Percentiles rank a stretch among this genome's conserved stretches.
Evolutionary conservation across 192 early-diverging fungal genomes (phyloP).

Genomic region (Allomyces javanicus): DNA sequence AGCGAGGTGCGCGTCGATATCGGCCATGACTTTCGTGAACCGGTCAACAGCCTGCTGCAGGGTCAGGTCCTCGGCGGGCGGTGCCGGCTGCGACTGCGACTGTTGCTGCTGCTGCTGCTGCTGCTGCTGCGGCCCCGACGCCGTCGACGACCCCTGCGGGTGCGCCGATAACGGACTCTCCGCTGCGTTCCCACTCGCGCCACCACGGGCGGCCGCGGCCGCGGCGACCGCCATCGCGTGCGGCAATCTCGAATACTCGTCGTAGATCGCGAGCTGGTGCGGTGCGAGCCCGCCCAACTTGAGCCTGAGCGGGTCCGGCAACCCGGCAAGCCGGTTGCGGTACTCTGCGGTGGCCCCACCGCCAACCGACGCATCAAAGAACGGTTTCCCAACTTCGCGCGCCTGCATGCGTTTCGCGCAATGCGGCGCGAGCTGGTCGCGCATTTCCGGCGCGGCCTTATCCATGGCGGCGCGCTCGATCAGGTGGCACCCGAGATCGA

Average conservation of each 20-base stretch:
- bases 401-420: constrained; percentile 65
- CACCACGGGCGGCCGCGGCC: constrained; percentile 12
- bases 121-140: constrained; percentile 11
- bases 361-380: constrained; percentile 67
- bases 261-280: constrained; percentile 65
- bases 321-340: constrained; percentile 14
- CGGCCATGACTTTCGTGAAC: constrained; percentile 35
- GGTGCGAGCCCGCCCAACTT: constrained; percentile 60
- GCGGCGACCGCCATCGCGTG: too few relatives aligned
- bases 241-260: constrained; percentile 35
- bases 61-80: constrained; percentile 6
- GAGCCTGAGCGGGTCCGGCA: constrained; percentile 73
- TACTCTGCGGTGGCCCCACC: constrained; percentile 4
- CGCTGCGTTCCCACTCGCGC: constrained; percentile 11
- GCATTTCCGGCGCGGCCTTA: constrained; percentile 86
- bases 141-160: constrained; percentile 6
- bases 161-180: constrained; percentile 12
- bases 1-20: constrained; percentile 58
- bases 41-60: constrained; percentile 20
- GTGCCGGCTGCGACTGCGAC: background rate
- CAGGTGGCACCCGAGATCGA: constrained; percentile 83
- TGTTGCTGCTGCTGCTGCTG: constrained; percentile 11
- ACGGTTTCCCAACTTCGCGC: constrained; percentile 68
- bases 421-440: constrained; percentile 49
- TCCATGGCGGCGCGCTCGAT: constrained; percentile 92